Base-by-base conservation (phyloP, 1,139 yeast species). In the Wickerhamomyces sp. region DNA sequence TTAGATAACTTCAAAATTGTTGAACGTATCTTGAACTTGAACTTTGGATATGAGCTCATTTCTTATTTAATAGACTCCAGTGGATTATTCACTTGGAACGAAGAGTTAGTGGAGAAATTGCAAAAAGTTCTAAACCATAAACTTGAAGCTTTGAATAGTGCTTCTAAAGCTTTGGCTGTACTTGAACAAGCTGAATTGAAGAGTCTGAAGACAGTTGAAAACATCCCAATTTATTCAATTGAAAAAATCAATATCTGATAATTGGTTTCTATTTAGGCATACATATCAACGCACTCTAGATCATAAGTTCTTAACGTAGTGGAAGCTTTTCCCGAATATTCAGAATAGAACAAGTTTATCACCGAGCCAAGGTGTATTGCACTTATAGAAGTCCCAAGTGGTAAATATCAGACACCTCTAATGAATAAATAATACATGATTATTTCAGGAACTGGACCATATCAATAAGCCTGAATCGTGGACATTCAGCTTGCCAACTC, bases 41-140 rank as follows among this genome's bases (percentile, higher is more conserved):
- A 72, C 43, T 70, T 70, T 46, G 82, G 85, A 20, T 81, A 81
- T 74, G 72, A 69, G 40, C 61, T 84, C 20, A 63, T 83, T 39
- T 76, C 81, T 39, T 70, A 80, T 26, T 70, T 84, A 34, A 71
- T 85, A 40, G 94, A 84, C 58, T 79, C 85, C 7, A 84, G 82
- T 40, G 94, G 94, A 0, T 62, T 84, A 34, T 76, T 82, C 53
- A 74, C 80, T 28, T 80, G 85, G 77, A 71, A 73, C 38, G 65
- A 65, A 21, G 65, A 65, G 10, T 70, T 78, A 33, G 63, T 82
- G 30, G 56, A 59, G 14, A 67, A 64, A 31, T 62, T 83, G 42
- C 64, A 69, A 20, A 56, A 53, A 17, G 64, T 72, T 18, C 66
- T 83, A 9, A 70, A 69, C 38, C 49, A 58, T 10, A 78, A 78